Evolutionary conservation across 1,284 basidiomycete genomes (phyloP), one percentile per base, ranked within the genome.

Genomic region (Ustilago vetiveriae): DNA sequence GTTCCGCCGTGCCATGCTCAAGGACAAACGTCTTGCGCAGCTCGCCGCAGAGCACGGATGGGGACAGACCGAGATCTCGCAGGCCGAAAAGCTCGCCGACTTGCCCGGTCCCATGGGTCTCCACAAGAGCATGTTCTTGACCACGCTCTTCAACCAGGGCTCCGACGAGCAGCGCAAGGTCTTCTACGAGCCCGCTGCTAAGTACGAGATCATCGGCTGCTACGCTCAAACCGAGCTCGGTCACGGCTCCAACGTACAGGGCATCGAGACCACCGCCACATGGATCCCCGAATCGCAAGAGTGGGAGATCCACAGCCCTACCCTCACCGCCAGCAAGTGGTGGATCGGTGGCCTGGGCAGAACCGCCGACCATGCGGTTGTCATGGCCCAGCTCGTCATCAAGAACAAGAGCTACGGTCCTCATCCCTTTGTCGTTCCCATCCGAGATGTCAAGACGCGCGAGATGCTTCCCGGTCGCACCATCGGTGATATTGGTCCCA

Each of bases 11-110:
- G 82, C 80, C 29, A 66, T 83, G 52, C 48, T 58, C 46, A 82
- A 78, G 66, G 82, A 83, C 64, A 83, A 80, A 67, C 77, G 80
- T 13, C 67, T 83, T 16, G 74, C 75, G 4, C 80, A 82, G 73
- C 63, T 83, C 36, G 70, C 74, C 7, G 46, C 53, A 14, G 82
- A 83, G 55, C 75, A 78, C 57, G 89, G 70, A 85, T 79, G 78
- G 78, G 36, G 23, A 30, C 54, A 51, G 24, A 59, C 60, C 33
- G 66, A 67, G 37, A 53, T 44, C 43, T 17, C 44, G 13, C 36
- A 60, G 26, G 78, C 76, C 33, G 78, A 79, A 29, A 67, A 63
- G 47, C 66, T 78, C 39, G 66, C 67, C 39, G 78, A 79, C 41
- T 49, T 77, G 17, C 76, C 76, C 3, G 76, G 73, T 22, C 75